Evolutionary conservation across 2,329 filamentous ascomycete species (phyloP), one percentile per base, ranked within the genome.

Genomic region (Podosphaera fusca): DNA sequence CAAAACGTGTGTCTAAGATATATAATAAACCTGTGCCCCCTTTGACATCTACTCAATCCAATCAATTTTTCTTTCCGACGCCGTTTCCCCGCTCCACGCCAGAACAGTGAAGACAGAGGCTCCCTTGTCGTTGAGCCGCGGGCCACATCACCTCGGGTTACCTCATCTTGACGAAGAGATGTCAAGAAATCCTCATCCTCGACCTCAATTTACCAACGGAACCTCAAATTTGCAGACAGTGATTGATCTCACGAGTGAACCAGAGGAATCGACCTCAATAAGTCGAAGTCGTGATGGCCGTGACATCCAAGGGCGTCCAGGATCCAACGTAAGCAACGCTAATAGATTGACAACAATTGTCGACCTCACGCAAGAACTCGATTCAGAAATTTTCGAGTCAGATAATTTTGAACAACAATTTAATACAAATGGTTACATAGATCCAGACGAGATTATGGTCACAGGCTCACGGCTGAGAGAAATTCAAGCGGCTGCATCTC

Each of bases 311-410:
- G 58, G 61, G 56, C 64, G 62, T 45, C 62, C 64, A 55, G 62
- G 61, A 33, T 59, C 67, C 31, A 64, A 60, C n/a, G 61, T 65
- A 58, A 66, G 61, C 55, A 63, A 66, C 60, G 60, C 60, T 30
- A 40, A 59, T 21, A 58, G 56, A 6, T 31, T 65, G 9, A 59
- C 56, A n/a, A 59, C 63, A 21, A 66, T 78, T 34, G 77, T 79
- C 56, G 77, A 79, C 62, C 70, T 79, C 8, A 79, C 76, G 2
- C 67, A 67, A 33, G 51, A 54, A 29, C 33, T 36, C 21, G 21
- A 21, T 21, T 21, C 21, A 21, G 21, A 21, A 21, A 21, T 21
- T 21, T 21, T 21, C 21, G 21, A 21, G 21, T 21, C 21, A 21
- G 21, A 21, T 21, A 21, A 21, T 21, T 21, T 21, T 21, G 21